These are phyloP conservation scores for Salix purpurea DNA, from an alignment of 345 rosid species.

Conservation along the genomic window DNA sequence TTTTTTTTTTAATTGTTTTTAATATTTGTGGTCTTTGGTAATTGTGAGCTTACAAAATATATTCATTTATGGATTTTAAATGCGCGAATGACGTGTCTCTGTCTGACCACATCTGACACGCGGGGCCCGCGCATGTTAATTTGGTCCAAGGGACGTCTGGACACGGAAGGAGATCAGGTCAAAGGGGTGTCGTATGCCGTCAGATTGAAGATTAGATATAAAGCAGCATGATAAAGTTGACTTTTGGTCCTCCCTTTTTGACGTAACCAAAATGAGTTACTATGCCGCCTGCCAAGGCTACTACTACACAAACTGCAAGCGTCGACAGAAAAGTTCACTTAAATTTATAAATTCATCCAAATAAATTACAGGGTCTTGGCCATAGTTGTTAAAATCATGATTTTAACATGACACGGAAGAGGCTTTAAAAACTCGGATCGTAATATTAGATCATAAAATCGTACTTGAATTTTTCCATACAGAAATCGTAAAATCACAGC, in stretches of 20 bases:
- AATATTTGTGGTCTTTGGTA: neutral
- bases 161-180: conserved; percentile 21
- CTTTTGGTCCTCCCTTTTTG: conserved; percentile 1
- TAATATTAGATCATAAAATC: no score
- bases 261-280: neutral
- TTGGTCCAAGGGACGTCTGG: conserved; percentile 8
- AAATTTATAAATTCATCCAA: no score
- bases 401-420: no score
- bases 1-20: no score
- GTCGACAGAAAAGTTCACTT: no score
- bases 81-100: neutral
- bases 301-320: no score
- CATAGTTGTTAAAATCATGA: no score
- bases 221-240: conserved; percentile 40
- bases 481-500: no score
- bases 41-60: neutral
- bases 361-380: no score
- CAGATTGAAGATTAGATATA: neutral
- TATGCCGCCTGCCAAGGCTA: no score
- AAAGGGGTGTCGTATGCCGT: conserved; percentile 24
- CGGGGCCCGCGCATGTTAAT: conserved; percentile 20
- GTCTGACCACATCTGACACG: neutral
- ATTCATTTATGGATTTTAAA: neutral
- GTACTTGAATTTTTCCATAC: no score
- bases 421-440: no score